Conservation (phyloP, 305 asterid genomes). For the Fraxinus xanthoxyloides region DNA sequence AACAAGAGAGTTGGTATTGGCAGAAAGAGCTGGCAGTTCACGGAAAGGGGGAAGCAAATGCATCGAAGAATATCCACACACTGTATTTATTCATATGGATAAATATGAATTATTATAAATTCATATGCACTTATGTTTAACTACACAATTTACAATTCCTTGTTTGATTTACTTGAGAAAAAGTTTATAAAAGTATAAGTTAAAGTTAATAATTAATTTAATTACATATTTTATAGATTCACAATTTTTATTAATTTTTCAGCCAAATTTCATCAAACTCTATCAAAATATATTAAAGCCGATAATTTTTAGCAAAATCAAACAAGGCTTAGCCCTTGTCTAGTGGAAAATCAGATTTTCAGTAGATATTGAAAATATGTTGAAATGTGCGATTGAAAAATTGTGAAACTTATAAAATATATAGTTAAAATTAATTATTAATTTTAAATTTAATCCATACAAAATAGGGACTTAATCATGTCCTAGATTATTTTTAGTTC, state of each 20-base stretch:
- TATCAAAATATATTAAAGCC: too few relatives aligned
- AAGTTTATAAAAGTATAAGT: too few relatives aligned
- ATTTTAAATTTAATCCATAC: too few relatives aligned
- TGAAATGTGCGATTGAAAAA: too few relatives aligned
- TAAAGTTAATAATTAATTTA: too few relatives aligned
- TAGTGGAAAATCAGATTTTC: too few relatives aligned
- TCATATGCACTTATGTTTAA: conserved; percentile 9
- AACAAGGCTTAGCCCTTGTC: neutral
- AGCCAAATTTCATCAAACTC: neutral
- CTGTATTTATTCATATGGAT: neutral
- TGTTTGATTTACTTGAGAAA: too few relatives aligned
- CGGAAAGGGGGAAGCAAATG: conserved; percentile 18
- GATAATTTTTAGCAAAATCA: neutral
- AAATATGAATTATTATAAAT: conserved; percentile 18
- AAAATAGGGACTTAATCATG: too few relatives aligned
- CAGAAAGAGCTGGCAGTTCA: conserved; percentile 40
- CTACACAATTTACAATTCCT: neutral
- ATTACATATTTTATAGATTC: too few relatives aligned
- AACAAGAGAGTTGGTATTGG: conserved; percentile 39
- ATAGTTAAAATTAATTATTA: too few relatives aligned
- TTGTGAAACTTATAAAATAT: too few relatives aligned
- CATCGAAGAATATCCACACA: conserved; percentile 29
- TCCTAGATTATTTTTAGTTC: neutral
- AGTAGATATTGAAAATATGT: too few relatives aligned
- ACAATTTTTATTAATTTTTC: neutral